Evolutionary conservation across 2,329 filamentous ascomycete genomes (phyloP).

Genomic region (Mollisia scopiformis): DNA sequence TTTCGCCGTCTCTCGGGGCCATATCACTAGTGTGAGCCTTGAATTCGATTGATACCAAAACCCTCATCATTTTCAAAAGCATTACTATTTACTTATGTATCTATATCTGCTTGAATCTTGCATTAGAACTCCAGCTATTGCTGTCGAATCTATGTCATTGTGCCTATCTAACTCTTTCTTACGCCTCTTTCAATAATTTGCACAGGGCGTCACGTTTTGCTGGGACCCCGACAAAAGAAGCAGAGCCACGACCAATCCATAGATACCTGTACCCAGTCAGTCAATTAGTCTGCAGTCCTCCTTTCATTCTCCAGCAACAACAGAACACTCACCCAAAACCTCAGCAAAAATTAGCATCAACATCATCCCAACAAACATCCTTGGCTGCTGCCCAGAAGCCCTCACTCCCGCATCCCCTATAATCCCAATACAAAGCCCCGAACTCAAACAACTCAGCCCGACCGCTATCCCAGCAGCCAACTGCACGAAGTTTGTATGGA

Average conservation of each 20-base stretch:
- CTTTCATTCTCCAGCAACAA: slow-evolving; percentile 15
- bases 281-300: not conserved
- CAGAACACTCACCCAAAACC: slow-evolving; percentile 65
- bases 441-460: slow-evolving; percentile 77
- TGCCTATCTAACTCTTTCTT: not conserved
- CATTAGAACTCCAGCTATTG: too few species aligned
- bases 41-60: not conserved
- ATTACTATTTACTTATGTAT: not conserved
- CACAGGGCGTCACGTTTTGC: slow-evolving; percentile 49
- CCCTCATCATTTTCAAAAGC: not conserved
- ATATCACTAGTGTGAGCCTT: not conserved
- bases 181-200: not conserved
- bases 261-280: slow-evolving; percentile 49
- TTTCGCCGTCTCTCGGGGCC: too few species aligned
- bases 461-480: slow-evolving; percentile 79
- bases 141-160: not conserved
- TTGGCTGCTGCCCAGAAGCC: slow-evolving; percentile 71
- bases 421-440: slow-evolving; percentile 77
- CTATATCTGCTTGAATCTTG: not conserved
- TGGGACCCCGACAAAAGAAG: slow-evolving; percentile 94
- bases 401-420: slow-evolving; percentile 86
- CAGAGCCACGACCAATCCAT: slow-evolving; percentile 95
- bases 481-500: slow-evolving; percentile 82
- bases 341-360: slow-evolving; percentile 81
- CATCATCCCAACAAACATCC: slow-evolving; percentile 76